phyloP scores from a whole-genome alignment of 371 early-diverging fungal genomes.

The Mortierella sp. region DNA sequence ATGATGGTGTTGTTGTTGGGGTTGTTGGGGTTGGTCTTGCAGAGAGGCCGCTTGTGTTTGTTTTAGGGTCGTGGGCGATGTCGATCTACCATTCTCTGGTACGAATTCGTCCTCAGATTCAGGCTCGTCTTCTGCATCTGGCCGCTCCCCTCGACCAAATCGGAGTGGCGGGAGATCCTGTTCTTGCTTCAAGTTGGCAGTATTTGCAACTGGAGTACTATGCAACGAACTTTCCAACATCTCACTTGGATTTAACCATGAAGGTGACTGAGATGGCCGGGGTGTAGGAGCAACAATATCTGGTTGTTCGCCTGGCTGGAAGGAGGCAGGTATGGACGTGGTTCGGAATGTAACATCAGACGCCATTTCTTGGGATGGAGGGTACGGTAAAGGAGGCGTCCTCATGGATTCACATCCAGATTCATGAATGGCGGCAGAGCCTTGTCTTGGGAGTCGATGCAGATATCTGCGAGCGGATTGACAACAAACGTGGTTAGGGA shows the following conservation, averaged over 20 bases:
- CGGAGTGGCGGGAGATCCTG: slow-evolving; percentile 42
- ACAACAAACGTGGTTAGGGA: neutral
- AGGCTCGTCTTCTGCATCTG: slow-evolving; percentile 50
- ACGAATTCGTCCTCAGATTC: slow-evolving; percentile 51
- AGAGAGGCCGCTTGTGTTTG: slow-evolving; percentile 13
- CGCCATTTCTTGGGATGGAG: slow-evolving; percentile 36
- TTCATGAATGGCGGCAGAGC: slow-evolving; percentile 21
- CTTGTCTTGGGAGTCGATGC: slow-evolving; percentile 49
- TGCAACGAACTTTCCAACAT: slow-evolving; percentile 25
- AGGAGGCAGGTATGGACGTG: slow-evolving; percentile 40
- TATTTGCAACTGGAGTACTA: neutral
- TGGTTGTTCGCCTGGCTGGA: slow-evolving; percentile 27
- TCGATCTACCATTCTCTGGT: slow-evolving; percentile 17
- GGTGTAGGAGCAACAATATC: slow-evolving; percentile 48
- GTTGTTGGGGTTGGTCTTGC: slow-evolving; percentile 4
- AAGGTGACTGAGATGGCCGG: slow-evolving; percentile 38
- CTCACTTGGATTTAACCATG: slow-evolving; percentile 38
- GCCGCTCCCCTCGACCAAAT: slow-evolving; percentile 48
- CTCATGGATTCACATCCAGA: slow-evolving; percentile 16
- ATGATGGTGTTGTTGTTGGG: neutral
- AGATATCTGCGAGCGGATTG: slow-evolving; percentile 21
- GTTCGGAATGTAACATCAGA: slow-evolving; percentile 11
- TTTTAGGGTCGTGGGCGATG: slow-evolving; percentile 19
- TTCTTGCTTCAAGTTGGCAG: slow-evolving; percentile 7
- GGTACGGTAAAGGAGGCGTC: slow-evolving; percentile 36